phyloP scores from a whole-genome alignment of 179 eudicot species.

The Actinidia arguta region DNA sequence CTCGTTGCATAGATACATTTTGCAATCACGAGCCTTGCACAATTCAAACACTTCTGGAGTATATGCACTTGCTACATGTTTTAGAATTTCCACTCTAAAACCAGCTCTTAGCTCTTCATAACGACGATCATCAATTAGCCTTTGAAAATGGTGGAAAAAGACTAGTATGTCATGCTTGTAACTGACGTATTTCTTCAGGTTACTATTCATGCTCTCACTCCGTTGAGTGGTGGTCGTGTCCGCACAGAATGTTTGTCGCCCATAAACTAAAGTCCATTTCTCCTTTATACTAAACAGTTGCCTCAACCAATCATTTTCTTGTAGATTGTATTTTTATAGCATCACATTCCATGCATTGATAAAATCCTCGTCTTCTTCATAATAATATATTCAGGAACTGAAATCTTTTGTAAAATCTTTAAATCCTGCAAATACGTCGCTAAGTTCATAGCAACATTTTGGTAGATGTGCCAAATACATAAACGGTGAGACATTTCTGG shows the following conservation, averaged over 20 bases:
- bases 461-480: neutral
- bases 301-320: neutral
- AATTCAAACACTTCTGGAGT: neutral
- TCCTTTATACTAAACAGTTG: neutral
- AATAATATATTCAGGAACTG: neutral
- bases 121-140: neutral
- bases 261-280: neutral
- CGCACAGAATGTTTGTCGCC: neutral
- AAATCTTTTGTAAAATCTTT: neutral
- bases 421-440: neutral
- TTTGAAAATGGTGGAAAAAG: neutral
- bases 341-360: neutral
- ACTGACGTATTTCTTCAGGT: neutral
- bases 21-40: neutral
- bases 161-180: neutral
- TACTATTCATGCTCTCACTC: neutral
- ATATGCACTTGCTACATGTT: neutral
- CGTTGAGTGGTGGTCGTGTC: neutral
- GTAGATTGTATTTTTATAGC: neutral
- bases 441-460: neutral
- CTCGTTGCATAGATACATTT: neutral
- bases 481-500: neutral
- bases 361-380: neutral
- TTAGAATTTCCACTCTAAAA: neutral
- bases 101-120: neutral